Base-by-base conservation (phyloP, 2,329 filamentous ascomycete genomes). In the Emydomyces testavorans region DNA sequence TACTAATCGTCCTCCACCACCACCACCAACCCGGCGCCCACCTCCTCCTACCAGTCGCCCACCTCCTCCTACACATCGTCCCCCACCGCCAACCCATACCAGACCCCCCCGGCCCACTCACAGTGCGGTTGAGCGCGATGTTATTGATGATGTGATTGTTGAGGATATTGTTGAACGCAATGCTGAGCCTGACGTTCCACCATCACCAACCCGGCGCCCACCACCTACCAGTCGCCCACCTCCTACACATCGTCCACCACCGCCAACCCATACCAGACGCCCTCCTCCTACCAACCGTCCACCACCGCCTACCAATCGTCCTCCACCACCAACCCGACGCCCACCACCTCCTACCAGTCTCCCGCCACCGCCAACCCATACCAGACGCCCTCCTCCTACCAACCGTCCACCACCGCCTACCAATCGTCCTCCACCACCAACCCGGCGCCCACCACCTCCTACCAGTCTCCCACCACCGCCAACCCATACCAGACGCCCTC, bases 231-330 rank as follows among this genome's bases (percentile, higher is more conserved):
- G 15, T 6, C 34, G 16, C 16, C 16, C 16, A 35, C 32, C 32
- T 28, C 32, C 3, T 35, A 35, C 21, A n/a, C n/a, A 18, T 11
- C 36, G n/a, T 15, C 20, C 11, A 10, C 40, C 40, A 21, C 21
- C 24, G 1, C 39, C 24, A 4, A 34, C 31, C 5, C 31, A 13
- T 6, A 45, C 42, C n/a, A 28, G 18, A 10, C 36, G 29, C 32
- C 42, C 44, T 8, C 32, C 24, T 34, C 34, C 44, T 13, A 39
- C 34, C n/a, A n/a, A n/a, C n/a, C n/a, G n/a, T n/a, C n/a, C n/a
- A n/a, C n/a, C n/a, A n/a, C n/a, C n/a, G n/a, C n/a, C n/a, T 15
- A 46, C 44, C n/a, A 8, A 36, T 5, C 3, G 20, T 6, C 42
- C 21, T 37, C 42, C 42, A 10, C 28, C 26, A 24, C 34, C 44